Evolutionary conservation across 768 basidiomycete genomes (phyloP).

Genomic region (Dacryopinax primogenitus): DNA sequence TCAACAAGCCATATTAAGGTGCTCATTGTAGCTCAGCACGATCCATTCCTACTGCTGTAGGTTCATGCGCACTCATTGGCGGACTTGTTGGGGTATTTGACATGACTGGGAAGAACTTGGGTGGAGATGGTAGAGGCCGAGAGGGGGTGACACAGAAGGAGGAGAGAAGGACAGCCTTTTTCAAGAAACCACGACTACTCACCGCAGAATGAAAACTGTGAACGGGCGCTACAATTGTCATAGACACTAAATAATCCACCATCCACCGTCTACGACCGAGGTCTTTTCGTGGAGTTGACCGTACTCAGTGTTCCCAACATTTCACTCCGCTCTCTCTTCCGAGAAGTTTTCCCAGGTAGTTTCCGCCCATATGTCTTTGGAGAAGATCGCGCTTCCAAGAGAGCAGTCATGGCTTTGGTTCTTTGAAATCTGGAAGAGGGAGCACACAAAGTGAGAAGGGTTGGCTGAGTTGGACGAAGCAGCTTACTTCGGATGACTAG

Average conservation of each 20-base stretch:
- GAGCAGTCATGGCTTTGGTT: conserved; percentile 76
- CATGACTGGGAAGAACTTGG: conserved; percentile 50
- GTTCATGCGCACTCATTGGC: conserved; percentile 65
- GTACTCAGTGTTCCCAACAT: too few species aligned
- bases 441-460: not conserved
- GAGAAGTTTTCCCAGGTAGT: too few species aligned
- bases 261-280: too few species aligned
- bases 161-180: conserved; percentile 66
- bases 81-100: conserved; percentile 71
- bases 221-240: conserved; percentile 9
- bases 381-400: conserved; percentile 75
- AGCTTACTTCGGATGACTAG: conserved; percentile 83
- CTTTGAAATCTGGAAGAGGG: conserved; percentile 60
- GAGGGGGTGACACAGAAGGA: conserved; percentile 35
- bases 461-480: not conserved
- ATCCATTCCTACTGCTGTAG: conserved; percentile 70
- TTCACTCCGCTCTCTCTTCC: too few species aligned
- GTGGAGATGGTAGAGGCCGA: conserved; percentile 30
- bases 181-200: conserved; percentile 51
- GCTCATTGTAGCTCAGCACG: conserved; percentile 40
- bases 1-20: conserved; percentile 6
- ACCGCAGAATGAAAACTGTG: conserved; percentile 20
- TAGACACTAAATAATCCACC: too few species aligned
- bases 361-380: too few species aligned
- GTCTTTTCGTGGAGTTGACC: too few species aligned